Evolutionary conservation across 305 asterid genomes (phyloP).

Genomic region (Fraxinus dipetala): DNA sequence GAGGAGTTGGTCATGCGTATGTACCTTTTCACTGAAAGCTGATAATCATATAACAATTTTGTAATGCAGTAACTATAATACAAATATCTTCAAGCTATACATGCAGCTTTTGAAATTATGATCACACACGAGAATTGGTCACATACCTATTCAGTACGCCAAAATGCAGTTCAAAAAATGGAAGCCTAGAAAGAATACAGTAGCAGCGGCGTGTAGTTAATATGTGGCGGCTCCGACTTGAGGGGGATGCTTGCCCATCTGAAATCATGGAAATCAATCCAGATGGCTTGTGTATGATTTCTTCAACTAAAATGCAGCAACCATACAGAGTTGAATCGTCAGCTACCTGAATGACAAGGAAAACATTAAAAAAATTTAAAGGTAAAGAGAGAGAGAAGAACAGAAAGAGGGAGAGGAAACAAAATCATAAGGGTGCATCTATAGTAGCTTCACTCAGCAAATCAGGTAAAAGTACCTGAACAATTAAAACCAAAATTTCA

Average conservation of each 20-base stretch:
- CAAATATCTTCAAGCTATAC: not conserved
- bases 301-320: constrained; percentile 96
- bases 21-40: constrained; percentile 8
- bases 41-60: not conserved
- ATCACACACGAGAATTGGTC: constrained; percentile 4
- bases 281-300: constrained; percentile 83
- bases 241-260: constrained; percentile 52
- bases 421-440: not conserved
- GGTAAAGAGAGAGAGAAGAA: not conserved
- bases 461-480: not conserved
- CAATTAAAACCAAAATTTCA: not conserved
- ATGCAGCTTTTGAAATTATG: not conserved
- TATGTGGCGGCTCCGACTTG: constrained; percentile 67
- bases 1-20: not conserved
- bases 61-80: constrained; percentile 1
- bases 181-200: constrained; percentile 93
- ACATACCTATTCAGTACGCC: constrained; percentile 82
- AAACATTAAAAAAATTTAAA: not conserved
- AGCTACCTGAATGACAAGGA: constrained; percentile 48
- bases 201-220: constrained; percentile 95
- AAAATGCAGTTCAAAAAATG: constrained; percentile 93
- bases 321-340: constrained; percentile 96
- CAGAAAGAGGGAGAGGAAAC: not conserved
- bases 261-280: constrained; percentile 78
- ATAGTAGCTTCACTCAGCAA: not conserved